Evolutionary conservation across 306 rosid species (phyloP).

Genomic region (Vachellia collinsii): DNA sequence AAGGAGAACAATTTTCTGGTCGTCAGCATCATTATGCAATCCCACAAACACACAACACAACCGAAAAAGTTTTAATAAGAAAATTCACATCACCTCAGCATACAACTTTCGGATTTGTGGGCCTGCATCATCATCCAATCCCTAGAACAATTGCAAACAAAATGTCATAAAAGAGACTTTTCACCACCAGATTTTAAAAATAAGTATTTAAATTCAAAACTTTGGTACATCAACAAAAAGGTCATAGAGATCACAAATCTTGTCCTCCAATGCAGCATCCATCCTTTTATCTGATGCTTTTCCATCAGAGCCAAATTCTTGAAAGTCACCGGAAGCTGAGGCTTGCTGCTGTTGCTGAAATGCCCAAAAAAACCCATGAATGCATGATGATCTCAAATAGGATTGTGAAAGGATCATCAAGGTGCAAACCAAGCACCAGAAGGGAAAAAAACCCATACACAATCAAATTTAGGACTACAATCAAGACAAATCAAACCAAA

Average conservation of each 20-base stretch:
- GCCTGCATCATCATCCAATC: constrained; percentile 92
- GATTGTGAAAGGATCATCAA: not conserved
- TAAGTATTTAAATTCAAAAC: constrained; percentile 39
- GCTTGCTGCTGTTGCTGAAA: constrained; percentile 69
- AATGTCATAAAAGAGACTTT: constrained; percentile 32
- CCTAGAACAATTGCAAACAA: constrained; percentile 64
- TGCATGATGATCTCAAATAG: constrained; percentile 25
- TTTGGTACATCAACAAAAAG: constrained; percentile 86
- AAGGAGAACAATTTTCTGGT: constrained; percentile 28
- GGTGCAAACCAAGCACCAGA: constrained; percentile 22
- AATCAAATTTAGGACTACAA: constrained; percentile 18
- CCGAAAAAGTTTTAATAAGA: constrained; percentile 14
- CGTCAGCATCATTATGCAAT: constrained; percentile 17
- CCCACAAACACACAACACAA: constrained; percentile 30
- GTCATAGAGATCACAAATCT: constrained; percentile 98
- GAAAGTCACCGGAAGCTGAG: constrained; percentile 65
- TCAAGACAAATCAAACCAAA: constrained; percentile 31
- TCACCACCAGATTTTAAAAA: constrained; percentile 24
- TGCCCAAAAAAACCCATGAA: constrained; percentile 43
- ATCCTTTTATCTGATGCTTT: constrained; percentile 63
- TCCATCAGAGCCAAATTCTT: constrained; percentile 69
- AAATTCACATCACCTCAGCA: constrained; percentile 69
- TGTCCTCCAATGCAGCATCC: constrained; percentile 90
- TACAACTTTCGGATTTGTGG: constrained; percentile 92
- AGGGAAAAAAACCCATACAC: constrained; percentile 4